Evolutionary conservation across 2,329 filamentous ascomycete genomes (phyloP).

Genomic region (Fusarium brachygibbosum): DNA sequence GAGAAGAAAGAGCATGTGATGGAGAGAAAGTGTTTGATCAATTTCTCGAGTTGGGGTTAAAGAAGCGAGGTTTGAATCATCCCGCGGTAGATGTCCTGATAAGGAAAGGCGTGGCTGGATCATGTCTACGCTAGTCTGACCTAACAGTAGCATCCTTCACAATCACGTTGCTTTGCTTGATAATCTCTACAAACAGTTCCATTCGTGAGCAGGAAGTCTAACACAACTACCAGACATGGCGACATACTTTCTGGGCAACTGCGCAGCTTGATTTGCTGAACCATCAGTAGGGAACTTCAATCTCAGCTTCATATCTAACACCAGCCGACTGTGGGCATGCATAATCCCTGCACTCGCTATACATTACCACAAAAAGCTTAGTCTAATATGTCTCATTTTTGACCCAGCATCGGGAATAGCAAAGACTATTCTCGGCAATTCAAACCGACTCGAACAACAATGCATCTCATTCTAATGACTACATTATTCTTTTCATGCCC

Average conservation of each 20-base stretch:
- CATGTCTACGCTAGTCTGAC: not conserved
- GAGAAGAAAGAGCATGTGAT: not conserved
- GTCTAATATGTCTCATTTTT: fast-evolving
- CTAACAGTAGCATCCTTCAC: too few relatives aligned
- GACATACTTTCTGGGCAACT: not conserved
- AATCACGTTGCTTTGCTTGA: not conserved
- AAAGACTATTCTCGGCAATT: conserved; percentile 22
- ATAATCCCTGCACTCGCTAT: conserved; percentile 3
- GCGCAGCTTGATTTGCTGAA: too few relatives aligned
- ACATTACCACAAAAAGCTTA: not conserved
- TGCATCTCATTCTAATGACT: not conserved
- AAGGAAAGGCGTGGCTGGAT: not conserved
- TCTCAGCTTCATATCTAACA: not conserved
- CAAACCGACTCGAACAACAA: not conserved
- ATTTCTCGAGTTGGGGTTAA: not conserved
- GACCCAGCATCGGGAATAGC: not conserved
- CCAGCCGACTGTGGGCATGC: not conserved
- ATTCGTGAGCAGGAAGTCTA: not conserved
- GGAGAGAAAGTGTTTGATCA: not conserved
- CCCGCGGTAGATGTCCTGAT: conserved; percentile 5
- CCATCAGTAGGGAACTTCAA: too few relatives aligned
- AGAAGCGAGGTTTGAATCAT: conserved; percentile 12
- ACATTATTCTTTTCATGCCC: not conserved
- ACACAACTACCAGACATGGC: not conserved
- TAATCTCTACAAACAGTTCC: not conserved